phyloP scores from a whole-genome alignment of 805 yeast genomes.

The Saccharomycopsis selenospora region DNA sequence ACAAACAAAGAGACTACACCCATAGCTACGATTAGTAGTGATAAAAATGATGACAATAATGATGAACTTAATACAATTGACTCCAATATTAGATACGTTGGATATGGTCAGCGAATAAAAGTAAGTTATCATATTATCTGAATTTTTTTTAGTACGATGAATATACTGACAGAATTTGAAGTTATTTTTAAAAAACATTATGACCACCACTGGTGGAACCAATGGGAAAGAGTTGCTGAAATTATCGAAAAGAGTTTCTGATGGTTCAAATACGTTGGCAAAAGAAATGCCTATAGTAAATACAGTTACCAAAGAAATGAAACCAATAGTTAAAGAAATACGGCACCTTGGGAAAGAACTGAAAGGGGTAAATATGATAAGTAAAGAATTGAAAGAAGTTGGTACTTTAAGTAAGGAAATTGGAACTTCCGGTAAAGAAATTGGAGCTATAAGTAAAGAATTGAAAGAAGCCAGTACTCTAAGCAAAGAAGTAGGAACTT shows the following conservation, averaged over 20 bases:
- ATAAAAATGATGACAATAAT: too few species aligned
- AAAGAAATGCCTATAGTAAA: too few species aligned
- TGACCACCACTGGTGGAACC: background rate
- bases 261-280: background rate
- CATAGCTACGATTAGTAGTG: too few species aligned
- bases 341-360: background rate
- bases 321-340: background rate
- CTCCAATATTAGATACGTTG: conserved; percentile 8
- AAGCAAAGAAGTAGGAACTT: background rate
- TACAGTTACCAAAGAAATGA: too few species aligned
- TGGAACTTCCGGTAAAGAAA: background rate
- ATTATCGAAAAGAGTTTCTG: background rate
- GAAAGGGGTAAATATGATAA: background rate
- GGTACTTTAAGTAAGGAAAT: background rate
- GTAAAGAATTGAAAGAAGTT: background rate
- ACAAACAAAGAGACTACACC: too few species aligned
- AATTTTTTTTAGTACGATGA: too few species aligned
- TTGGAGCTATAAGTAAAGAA: background rate
- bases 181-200: background rate
- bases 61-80: conserved; percentile 7
- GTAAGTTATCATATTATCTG: too few species aligned
- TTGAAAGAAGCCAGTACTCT: background rate
- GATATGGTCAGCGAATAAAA: conserved; percentile 11
- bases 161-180: background rate
- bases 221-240: background rate